Evolutionary conservation across 2,329 filamentous ascomycete species (phyloP).

Genomic region (Aurifilum marmelostoma): DNA sequence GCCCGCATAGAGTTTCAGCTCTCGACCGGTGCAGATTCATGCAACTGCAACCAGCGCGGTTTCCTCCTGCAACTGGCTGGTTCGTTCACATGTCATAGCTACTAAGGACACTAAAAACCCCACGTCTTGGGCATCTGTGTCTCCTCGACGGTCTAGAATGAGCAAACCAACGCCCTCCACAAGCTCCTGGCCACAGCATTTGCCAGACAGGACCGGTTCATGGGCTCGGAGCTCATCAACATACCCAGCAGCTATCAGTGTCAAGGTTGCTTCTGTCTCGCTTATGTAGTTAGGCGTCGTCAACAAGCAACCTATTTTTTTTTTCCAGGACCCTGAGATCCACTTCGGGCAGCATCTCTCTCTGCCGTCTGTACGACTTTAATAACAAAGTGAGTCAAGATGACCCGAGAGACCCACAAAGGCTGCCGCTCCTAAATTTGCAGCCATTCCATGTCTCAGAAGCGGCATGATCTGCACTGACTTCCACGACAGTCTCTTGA

Average conservation of each 20-base stretch:
- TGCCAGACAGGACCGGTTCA: background rate
- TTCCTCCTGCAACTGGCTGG: conserved; percentile 1
- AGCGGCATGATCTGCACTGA: conserved; percentile 11
- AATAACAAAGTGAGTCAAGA: conserved; percentile 9
- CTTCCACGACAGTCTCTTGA: conserved; percentile 9
- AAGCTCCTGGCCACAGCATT: background rate
- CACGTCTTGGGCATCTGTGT: background rate
- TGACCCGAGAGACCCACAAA: background rate
- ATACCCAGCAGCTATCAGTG: background rate
- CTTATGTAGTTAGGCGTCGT: background rate
- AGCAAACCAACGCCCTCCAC: background rate
- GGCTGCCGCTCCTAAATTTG: background rate
- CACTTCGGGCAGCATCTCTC: conserved; percentile 8
- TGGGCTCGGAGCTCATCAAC: background rate
- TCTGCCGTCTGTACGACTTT: background rate
- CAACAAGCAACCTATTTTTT: conserved; percentile 1
- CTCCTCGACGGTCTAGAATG: conserved; percentile 4
- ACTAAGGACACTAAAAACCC: background rate
- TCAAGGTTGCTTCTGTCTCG: background rate
- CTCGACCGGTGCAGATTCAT: background rate
- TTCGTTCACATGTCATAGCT: background rate
- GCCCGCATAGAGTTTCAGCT: background rate
- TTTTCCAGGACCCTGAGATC: conserved; percentile 6
- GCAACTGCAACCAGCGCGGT: background rate
- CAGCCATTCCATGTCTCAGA: conserved; percentile 6